Evolutionary conservation across 495 filamentous ascomycete genomes (phyloP), one percentile per base, ranked within the genome.

Genomic region (Tuber umbilicatum): DNA sequence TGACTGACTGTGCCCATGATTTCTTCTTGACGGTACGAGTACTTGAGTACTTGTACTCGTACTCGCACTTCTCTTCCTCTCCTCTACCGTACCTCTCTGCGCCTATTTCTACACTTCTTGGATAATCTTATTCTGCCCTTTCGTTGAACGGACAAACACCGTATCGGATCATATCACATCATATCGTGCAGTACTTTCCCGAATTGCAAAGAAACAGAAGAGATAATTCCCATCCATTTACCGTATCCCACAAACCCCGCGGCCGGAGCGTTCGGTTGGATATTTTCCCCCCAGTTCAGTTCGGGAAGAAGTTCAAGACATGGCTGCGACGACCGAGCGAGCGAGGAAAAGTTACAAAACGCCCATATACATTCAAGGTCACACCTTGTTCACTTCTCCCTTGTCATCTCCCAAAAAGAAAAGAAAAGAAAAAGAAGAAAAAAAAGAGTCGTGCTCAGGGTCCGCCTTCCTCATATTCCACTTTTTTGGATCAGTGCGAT

Each of bases 401-500:
- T 78, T 23, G 75, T 23, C 68, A 69, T 75, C 75, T 75, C 55
- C 55, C 55, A 55, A 27, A 27, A 55, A 10, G 14, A 35, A 64
- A 21, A 5, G 14, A 12, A 27, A 27, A 55, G 6, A 4, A 23
- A 43, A 12, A 7, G 10, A 27, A 60, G 31, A 14, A 55, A 12
- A 31, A 64, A 64, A 31, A 31, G 27, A 17, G 27, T 77, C 43
- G 75, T 75, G 76, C 77, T 78, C 76, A 74, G 77, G 42, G 69
- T 35, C 73, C 40, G 69, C 78, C 78, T 79, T 79, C 71, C 70
- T 78, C 72, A 78, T 79, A 74, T 60, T 19, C 41, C 70, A 73
- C 77, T 73, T 79, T 79, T 79, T 79, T 78, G 75, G 77, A 79
- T 79, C 77, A 79, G 72, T 79, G 77, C 77, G 77, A 73, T 71